phyloP scores from a whole-genome alignment of 352 stramenopile genomes.

The Phytopythium montanum region DNA sequence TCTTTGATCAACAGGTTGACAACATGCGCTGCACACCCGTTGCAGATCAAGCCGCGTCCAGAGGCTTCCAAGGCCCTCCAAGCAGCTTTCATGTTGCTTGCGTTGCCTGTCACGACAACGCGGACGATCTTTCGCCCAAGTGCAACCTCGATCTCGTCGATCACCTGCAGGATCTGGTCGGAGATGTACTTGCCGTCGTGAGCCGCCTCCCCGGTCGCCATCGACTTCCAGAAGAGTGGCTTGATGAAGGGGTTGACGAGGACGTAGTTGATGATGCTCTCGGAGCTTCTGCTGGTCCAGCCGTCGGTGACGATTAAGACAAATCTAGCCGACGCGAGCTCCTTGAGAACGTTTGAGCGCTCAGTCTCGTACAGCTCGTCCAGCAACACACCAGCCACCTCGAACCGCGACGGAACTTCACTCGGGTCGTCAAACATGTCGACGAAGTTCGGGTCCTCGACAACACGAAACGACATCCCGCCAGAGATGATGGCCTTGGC shows the following conservation, averaged over 20 bases:
- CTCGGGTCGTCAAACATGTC: conserved; percentile 6
- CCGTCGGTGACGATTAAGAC: conserved; percentile 7
- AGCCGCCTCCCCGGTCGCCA: background rate
- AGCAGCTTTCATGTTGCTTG: conserved; percentile 10
- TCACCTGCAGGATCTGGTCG: conserved; percentile 4
- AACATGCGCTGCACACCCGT: conserved; percentile 7
- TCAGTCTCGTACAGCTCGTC: background rate
- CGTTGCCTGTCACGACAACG: conserved; percentile 14
- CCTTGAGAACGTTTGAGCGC: background rate
- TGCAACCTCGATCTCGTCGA: conserved; percentile 3
- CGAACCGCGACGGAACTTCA: background rate
- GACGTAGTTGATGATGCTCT: conserved; percentile 17
- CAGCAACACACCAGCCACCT: background rate
- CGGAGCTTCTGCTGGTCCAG: conserved; percentile 7
- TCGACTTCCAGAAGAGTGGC: conserved; percentile 10
- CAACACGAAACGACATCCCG: conserved; percentile 2
- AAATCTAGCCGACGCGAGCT: background rate
- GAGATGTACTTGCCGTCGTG: conserved; percentile 8
- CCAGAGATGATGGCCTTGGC: too few relatives aligned
- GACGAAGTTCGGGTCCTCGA: conserved; percentile 4
- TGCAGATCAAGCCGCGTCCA: conserved; percentile 6
- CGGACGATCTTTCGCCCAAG: background rate
- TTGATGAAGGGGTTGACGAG: conserved; percentile 4
- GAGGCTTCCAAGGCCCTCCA: background rate
- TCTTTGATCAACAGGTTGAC: conserved; percentile 21